Evolutionary conservation across 2,329 filamentous ascomycete genomes (phyloP).

Genomic region (Fonsecaea pugnacius): DNA sequence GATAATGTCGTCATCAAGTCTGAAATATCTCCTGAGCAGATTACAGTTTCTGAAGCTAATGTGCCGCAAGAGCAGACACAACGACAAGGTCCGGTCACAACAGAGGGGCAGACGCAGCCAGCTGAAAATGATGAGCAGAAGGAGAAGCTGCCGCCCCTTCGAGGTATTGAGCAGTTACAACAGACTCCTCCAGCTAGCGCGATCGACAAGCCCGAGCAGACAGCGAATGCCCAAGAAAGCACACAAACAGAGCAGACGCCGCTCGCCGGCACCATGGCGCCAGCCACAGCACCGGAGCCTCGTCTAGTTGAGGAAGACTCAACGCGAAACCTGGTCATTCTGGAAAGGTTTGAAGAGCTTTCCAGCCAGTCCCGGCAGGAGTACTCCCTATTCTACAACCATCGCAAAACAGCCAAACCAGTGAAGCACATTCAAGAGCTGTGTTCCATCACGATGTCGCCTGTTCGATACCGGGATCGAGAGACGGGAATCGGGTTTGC

Average conservation of each 20-base stretch:
- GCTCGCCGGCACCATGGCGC: neutral
- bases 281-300: neutral
- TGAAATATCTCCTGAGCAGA: conserved; percentile 6
- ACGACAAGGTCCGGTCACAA: neutral
- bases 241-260: neutral
- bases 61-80: neutral
- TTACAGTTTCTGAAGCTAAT: neutral
- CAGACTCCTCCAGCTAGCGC: neutral
- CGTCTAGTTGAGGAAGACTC: conserved; percentile 53
- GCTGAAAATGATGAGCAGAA: neutral
- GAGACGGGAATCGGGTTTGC: conserved; percentile 80
- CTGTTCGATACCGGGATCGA: conserved; percentile 83
- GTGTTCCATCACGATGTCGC: conserved; percentile 81
- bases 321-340: conserved; percentile 62
- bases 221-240: neutral
- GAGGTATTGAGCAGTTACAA: neutral
- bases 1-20: conserved; percentile 13
- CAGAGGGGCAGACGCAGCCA: neutral
- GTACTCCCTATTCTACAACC: conserved; percentile 61
- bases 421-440: conserved; percentile 57
- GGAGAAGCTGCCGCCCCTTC: neutral
- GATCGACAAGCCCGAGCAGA: neutral
- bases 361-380: conserved; percentile 58
- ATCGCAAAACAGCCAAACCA: conserved; percentile 53
- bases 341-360: conserved; percentile 62